Evolutionary conservation across 768 basidiomycete species (phyloP).

Genomic region (Sporobolomyces pararoseus): DNA sequence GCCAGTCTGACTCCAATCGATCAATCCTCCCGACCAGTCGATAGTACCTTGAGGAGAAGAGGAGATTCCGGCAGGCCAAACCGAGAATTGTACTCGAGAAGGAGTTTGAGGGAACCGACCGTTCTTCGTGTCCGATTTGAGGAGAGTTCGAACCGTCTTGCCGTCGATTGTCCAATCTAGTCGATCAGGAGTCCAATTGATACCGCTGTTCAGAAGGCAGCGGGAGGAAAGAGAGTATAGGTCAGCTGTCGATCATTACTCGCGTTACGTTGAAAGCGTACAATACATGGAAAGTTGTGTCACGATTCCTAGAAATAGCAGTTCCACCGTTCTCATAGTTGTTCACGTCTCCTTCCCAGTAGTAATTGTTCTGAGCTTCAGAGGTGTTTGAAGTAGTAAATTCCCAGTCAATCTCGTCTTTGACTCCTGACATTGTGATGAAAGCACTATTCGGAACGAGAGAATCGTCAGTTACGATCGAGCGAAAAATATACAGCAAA

Average conservation of each 20-base stretch:
- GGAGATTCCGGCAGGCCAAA: constrained; percentile 49
- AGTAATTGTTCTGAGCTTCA: constrained; percentile 33
- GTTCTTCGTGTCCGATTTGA: constrained; percentile 43
- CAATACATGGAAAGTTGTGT: constrained; percentile 24
- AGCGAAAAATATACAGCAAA: too few relatives aligned
- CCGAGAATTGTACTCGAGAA: constrained; percentile 47
- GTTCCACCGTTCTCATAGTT: constrained; percentile 30
- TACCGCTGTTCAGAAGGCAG: constrained; percentile 8
- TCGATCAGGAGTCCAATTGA: constrained; percentile 37
- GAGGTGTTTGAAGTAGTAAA: constrained; percentile 18
- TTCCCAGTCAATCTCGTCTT: constrained; percentile 47
- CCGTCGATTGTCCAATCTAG: constrained; percentile 41
- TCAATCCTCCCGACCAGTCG: constrained; percentile 49
- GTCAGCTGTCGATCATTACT: too few relatives aligned
- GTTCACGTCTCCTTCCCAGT: constrained; percentile 11
- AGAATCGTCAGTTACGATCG: too few relatives aligned
- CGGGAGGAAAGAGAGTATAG: neutral
- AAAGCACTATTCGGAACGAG: constrained; percentile 31
- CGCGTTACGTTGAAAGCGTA: too few relatives aligned
- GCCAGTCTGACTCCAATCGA: constrained; percentile 46
- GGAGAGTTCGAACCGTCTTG: constrained; percentile 44
- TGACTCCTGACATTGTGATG: constrained; percentile 40
- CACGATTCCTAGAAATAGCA: constrained; percentile 17
- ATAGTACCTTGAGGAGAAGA: constrained; percentile 39
- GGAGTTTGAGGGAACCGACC: constrained; percentile 48